phyloP scores from a whole-genome alignment of 164 flowering plant species.

The Buxus sempervirens region DNA sequence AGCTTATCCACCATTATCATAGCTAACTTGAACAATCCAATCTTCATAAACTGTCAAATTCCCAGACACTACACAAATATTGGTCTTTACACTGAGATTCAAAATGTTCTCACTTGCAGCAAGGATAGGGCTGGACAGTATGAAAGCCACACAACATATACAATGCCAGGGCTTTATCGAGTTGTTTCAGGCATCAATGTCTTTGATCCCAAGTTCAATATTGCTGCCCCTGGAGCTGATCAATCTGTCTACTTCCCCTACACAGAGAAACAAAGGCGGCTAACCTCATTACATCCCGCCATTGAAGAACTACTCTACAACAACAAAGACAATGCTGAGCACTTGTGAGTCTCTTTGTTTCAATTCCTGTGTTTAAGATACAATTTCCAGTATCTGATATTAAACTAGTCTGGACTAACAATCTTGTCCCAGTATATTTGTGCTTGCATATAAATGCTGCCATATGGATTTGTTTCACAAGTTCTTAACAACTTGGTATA shows the following conservation, averaged over 20 bases:
- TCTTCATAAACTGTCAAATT: background rate
- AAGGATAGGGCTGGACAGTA: slow-evolving; percentile 90
- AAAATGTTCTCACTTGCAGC: slow-evolving; percentile 37
- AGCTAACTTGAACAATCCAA: background rate
- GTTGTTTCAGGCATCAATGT: slow-evolving; percentile 88
- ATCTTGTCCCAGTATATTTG: too few relatives aligned
- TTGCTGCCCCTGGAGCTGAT: slow-evolving; percentile 95
- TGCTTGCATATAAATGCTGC: background rate
- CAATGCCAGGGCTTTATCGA: slow-evolving; percentile 85
- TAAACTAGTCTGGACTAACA: background rate
- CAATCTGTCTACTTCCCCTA: slow-evolving; percentile 87
- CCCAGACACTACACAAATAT: background rate
- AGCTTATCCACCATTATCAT: too few relatives aligned
- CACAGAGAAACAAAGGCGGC: slow-evolving; percentile 52
- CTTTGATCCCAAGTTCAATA: slow-evolving; percentile 93
- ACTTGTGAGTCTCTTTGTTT: slow-evolving; percentile 53
- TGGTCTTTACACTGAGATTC: background rate
- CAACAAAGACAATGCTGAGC: slow-evolving; percentile 63
- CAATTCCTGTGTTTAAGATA: background rate
- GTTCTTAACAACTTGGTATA: slow-evolving; percentile 7
- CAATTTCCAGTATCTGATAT: background rate
- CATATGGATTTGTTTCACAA: background rate
- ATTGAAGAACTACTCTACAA: slow-evolving; percentile 80
- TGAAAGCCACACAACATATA: slow-evolving; percentile 79
- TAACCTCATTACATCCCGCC: slow-evolving; percentile 62